phyloP scores from a whole-genome alignment of 1,284 basidiomycete genomes.

The Golubevia sp. region DNA sequence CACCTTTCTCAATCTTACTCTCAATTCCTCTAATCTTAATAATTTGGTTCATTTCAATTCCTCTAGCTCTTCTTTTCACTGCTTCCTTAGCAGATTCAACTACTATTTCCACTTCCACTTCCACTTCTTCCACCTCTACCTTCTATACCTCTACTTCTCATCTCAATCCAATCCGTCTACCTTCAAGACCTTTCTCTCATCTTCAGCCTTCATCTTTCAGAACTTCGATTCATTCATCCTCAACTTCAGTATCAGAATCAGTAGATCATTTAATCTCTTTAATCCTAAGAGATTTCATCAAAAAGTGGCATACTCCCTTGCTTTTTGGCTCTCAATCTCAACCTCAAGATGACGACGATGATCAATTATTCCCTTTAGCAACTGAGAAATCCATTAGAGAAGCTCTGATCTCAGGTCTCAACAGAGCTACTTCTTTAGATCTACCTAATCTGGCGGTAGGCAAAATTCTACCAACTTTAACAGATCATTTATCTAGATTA shows the following conservation, averaged over 20 bases:
- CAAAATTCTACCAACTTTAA: too few species aligned
- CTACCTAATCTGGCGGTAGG: too few species aligned
- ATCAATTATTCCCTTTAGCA: too few species aligned
- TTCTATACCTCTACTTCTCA: conserved; percentile 23
- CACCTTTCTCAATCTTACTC: too few species aligned
- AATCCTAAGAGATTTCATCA: conserved; percentile 46
- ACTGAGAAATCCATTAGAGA: too few species aligned
- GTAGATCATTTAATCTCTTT: conserved; percentile 22
- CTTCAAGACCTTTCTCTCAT: conserved; percentile 16
- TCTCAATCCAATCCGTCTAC: conserved; percentile 29
- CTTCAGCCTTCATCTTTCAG: not conserved
- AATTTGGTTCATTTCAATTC: too few species aligned
- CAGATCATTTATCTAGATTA: too few species aligned
- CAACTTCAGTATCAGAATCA: conserved; percentile 11
- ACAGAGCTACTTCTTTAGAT: too few species aligned
- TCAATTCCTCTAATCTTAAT: too few species aligned
- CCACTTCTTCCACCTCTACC: conserved; percentile 17
- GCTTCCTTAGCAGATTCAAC: too few species aligned
- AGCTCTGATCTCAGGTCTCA: too few species aligned
- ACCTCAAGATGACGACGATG: conserved; percentile 2
- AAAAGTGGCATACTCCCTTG: conserved; percentile 36
- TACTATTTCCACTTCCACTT: conserved; percentile 15
- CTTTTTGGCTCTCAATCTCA: conserved; percentile 16
- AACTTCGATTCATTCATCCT: conserved; percentile 7
- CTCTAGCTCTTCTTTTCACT: too few species aligned